Base-by-base conservation (phyloP, 1,284 basidiomycete species). In the Hymenochaete sp. region DNA sequence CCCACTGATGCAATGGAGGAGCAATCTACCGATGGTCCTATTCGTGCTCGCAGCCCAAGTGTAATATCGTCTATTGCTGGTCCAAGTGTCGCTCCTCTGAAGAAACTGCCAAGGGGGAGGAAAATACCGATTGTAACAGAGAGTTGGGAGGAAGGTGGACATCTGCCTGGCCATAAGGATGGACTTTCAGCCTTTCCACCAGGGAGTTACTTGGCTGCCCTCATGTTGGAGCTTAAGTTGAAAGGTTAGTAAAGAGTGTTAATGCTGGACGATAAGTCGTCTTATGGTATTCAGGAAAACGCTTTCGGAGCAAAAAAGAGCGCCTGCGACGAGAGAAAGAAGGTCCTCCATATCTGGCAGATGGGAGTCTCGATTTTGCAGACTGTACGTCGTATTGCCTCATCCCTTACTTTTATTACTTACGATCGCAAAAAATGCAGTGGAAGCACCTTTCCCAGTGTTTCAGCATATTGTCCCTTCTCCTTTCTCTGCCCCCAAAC, bases 291-390 rank as follows among this genome's bases (percentile, higher is more conserved):
- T 29, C 13, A 86, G 84, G 81, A 10, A 86, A 85, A 55, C 71
- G 75, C 18, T 84, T 84, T 57, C 74, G 73, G 45, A 86, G 82
- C 1, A 87, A 87, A 65, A 86, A 82, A 55, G 84, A 87, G 54
- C 68, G 83, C 10, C 54, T 86, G 49, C 69, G 79, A 18, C 70
- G 85, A 40, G 83, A 87, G 56, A 79, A 73, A 50, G 77, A 77
- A 47, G 84, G 84, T 0, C 79, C 79, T 11, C 83, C 83, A 0
- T 68, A 70, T 19, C 66, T 67, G 5, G 56, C 73, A 10, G 82
- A 87, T 54, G 84, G 84, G 18, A 87, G 83, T 61, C 63, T 87
- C 24, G 77, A 84, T 59, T 87, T 84, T 55, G 57, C 68, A 11
- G 75, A 83, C 59, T 75, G 83, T 85, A 58, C 25, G 75, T 63